Percentiles rank a stretch among this genome's conserved stretches.
Evolutionary conservation across 2,329 filamentous ascomycete genomes (phyloP).

Genomic region (Fusarium pseudograminearum): DNA sequence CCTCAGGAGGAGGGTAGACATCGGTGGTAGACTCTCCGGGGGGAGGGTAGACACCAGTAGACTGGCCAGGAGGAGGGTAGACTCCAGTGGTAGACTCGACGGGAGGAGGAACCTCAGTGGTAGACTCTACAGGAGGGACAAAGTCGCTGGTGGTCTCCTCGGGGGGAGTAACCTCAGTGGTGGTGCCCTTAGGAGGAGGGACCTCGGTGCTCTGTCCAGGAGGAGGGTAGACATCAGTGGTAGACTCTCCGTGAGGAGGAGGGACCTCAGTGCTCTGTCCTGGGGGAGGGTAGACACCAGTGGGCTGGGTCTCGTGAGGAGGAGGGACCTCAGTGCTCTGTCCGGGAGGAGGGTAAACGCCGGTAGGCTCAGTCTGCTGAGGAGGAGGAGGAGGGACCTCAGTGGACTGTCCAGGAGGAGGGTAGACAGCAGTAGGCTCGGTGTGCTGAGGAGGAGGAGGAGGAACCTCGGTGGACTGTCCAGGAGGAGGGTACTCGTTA

Average conservation of each 20-base stretch:
- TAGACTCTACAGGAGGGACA: not conserved
- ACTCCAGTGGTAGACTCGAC: not conserved
- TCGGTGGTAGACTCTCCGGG: not conserved
- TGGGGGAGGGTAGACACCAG: not conserved
- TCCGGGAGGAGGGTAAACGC: slow-evolving; percentile 6
- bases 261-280: not conserved
- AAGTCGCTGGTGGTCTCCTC: not conserved
- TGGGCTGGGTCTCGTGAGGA: not conserved
- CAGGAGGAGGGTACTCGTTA: not conserved
- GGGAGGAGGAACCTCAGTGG: not conserved
- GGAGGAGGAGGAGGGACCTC: not conserved
- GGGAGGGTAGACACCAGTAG: not conserved
- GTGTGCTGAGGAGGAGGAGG: slow-evolving; percentile 8
- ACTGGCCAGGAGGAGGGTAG: not conserved
- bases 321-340: slow-evolving; percentile 1
- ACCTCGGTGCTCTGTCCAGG: not conserved
- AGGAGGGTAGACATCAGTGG: not conserved
- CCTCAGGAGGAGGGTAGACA: not conserved
- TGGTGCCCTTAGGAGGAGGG: not conserved
- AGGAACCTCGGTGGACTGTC: not conserved
- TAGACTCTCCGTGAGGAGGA: not conserved
- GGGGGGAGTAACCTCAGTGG: slow-evolving; percentile 16
- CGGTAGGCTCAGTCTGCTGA: slow-evolving; percentile 7
- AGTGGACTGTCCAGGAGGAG: slow-evolving; percentile 1
- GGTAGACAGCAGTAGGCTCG: not conserved